phyloP scores from a whole-genome alignment of 371 early-diverging fungal species.

The Mortierella sp. region DNA sequence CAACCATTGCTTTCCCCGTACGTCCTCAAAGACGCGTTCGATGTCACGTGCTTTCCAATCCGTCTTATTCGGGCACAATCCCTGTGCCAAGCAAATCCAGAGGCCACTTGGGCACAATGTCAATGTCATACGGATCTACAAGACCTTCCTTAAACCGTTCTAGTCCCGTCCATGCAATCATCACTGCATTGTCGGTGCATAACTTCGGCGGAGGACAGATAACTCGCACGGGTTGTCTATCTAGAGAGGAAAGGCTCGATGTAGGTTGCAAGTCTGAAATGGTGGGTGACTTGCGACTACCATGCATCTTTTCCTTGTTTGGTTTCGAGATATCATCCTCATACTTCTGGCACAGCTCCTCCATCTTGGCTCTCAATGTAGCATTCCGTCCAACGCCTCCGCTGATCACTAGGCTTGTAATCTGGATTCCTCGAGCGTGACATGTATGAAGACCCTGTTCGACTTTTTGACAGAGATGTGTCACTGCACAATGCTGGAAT shows the following conservation, averaged over 20 bases:
- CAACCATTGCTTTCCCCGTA: too few species aligned
- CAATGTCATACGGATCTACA: slow-evolving; percentile 70
- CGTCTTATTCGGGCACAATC: slow-evolving; percentile 32
- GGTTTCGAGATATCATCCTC: slow-evolving; percentile 2
- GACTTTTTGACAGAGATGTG: slow-evolving; percentile 77
- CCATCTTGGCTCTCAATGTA: slow-evolving; percentile 49
- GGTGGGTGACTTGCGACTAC: too few species aligned
- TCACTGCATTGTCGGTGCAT: slow-evolving; percentile 91
- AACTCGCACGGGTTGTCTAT: slow-evolving; percentile 59
- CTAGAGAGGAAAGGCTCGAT: background rate
- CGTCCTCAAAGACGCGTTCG: background rate
- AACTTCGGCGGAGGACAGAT: slow-evolving; percentile 80
- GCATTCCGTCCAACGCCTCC: slow-evolving; percentile 88
- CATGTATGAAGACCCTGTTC: slow-evolving; percentile 67
- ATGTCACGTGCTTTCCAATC: background rate
- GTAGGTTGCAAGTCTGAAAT: too few species aligned
- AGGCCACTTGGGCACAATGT: slow-evolving; percentile 75
- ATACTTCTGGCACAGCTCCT: slow-evolving; percentile 27
- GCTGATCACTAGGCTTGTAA: slow-evolving; percentile 78
- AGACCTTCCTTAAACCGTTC: slow-evolving; percentile 72
- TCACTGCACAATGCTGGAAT: slow-evolving; percentile 74
- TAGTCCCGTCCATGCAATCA: slow-evolving; percentile 90
- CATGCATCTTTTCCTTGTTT: slow-evolving; percentile 46
- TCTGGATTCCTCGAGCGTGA: slow-evolving; percentile 42
- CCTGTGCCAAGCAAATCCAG: slow-evolving; percentile 58